Evolutionary conservation across 129 eudicot genomes (phyloP).

Genomic region (Helichrysum umbraculigerum): DNA sequence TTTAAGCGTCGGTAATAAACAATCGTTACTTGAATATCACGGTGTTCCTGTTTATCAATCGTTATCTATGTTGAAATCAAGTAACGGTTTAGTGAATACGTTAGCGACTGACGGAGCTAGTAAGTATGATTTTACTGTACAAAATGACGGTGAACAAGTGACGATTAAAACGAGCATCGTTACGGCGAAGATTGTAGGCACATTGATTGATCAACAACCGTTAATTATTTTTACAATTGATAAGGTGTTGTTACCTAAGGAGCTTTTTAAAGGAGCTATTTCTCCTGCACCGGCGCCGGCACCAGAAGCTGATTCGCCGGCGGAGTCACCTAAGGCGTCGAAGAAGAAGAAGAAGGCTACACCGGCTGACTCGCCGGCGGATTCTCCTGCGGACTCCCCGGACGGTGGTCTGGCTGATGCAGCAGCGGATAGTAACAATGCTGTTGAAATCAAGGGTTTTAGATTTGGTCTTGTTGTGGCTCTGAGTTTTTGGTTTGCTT

Average conservation of each 20-base stretch:
- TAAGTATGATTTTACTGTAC: conserved; percentile 63
- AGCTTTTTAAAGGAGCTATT: conserved; percentile 55
- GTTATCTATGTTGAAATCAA: conserved; percentile 56
- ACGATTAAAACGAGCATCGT: conserved; percentile 63
- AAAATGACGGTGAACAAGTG: conserved; percentile 74
- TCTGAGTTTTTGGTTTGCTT: conserved; percentile 44
- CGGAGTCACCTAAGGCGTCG: conserved; percentile 44
- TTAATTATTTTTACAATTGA: conserved; percentile 56
- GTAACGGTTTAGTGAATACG: conserved; percentile 75
- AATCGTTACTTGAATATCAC: conserved; percentile 71
- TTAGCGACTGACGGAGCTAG: conserved; percentile 85
- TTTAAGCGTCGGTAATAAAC: conserved; percentile 58
- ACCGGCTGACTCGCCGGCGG: conserved; percentile 52
- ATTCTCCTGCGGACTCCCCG: conserved; percentile 77
- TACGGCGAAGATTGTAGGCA: conserved; percentile 43
- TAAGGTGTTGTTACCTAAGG: conserved; percentile 75
- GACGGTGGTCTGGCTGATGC: conserved; percentile 51
- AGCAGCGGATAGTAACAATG: conserved; percentile 46
- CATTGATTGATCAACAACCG: conserved; percentile 74
- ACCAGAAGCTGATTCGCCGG: conserved; percentile 55
- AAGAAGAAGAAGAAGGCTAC: conserved; percentile 50
- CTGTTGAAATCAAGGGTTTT: conserved; percentile 38
- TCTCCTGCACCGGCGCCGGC: conserved; percentile 84
- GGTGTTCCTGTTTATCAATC: conserved; percentile 74
- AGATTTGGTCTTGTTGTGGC: conserved; percentile 38